Percentiles rank a stretch among this genome's conserved stretches.
phyloP scores from a whole-genome alignment of 352 stramenopile species.

The Phytopythium oedochilum region DNA sequence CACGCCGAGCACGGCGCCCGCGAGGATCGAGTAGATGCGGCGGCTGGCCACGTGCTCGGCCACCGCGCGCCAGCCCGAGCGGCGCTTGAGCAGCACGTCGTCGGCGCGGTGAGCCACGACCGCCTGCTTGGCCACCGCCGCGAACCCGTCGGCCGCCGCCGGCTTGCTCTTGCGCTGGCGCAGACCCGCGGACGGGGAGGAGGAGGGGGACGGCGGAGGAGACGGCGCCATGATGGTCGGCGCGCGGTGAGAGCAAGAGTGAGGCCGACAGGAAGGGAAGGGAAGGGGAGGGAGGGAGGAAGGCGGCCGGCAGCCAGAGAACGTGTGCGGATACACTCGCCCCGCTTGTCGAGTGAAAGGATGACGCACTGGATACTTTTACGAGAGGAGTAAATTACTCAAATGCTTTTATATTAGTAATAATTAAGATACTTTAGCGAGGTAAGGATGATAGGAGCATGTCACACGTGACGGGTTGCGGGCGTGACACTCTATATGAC shows the following conservation, averaged over 20 bases:
- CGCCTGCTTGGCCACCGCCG: conserved; percentile 5
- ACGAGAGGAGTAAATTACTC: neutral
- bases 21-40: conserved; percentile 69
- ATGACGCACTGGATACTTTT: conserved; percentile 1
- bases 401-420: neutral
- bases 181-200: conserved; percentile 3
- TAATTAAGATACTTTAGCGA: neutral
- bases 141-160: conserved; percentile 1
- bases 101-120: neutral
- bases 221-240: neutral
- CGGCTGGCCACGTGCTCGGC: conserved; percentile 50
- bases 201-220: neutral
- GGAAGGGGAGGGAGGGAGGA: neutral
- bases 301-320: neutral
- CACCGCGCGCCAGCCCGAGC: conserved; percentile 51
- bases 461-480: neutral
- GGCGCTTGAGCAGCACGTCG: conserved; percentile 6
- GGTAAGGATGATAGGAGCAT: neutral
- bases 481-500: neutral
- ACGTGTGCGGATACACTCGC: neutral
- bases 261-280: neutral
- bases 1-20: conserved; percentile 53
- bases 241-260: neutral
- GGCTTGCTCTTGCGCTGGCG: conserved; percentile 21
- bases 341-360: too few relatives aligned